Conservation (phyloP, 2,329 filamentous ascomycete species). For the Penicillium sp. region DNA sequence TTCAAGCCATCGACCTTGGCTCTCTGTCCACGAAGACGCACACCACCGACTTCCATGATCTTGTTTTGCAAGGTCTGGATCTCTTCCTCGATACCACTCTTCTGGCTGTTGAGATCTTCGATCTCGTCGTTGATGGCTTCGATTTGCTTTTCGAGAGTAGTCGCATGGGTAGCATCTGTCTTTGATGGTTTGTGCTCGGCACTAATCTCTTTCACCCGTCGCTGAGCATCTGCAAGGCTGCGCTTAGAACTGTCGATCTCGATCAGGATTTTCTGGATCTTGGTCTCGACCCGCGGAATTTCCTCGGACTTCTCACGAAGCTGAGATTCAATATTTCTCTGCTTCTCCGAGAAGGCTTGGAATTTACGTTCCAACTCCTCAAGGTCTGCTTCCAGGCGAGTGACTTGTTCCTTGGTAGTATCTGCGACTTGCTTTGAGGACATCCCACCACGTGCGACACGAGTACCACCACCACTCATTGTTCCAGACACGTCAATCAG, state of each 20-base stretch:
- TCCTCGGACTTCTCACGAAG: slow-evolving; percentile 72
- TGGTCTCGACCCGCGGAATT: slow-evolving; percentile 82
- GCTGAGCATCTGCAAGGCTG: slow-evolving; percentile 80
- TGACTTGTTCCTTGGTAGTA: slow-evolving; percentile 81
- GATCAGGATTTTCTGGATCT: slow-evolving; percentile 84
- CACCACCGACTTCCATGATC: slow-evolving; percentile 97
- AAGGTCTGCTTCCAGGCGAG: slow-evolving; percentile 81
- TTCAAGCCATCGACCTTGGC: slow-evolving; percentile 87
- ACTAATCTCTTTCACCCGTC: slow-evolving; percentile 79
- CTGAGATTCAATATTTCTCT: slow-evolving; percentile 72
- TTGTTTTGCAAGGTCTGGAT: slow-evolving; percentile 92
- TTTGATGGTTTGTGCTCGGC: slow-evolving; percentile 79
- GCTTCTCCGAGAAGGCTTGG: slow-evolving; percentile 78
- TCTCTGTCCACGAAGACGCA: slow-evolving; percentile 85
- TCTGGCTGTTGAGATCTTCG: slow-evolving; percentile 76
- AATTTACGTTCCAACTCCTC: slow-evolving; percentile 82
- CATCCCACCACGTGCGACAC: slow-evolving; percentile 90
- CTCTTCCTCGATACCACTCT: slow-evolving; percentile 85
- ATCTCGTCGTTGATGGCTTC: slow-evolving; percentile 73
- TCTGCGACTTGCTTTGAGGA: slow-evolving; percentile 91
- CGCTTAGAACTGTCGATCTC: slow-evolving; percentile 84
- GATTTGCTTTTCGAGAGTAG: slow-evolving; percentile 74
- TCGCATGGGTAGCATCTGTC: slow-evolving; percentile 72
- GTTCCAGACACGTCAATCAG: slow-evolving; percentile 98
- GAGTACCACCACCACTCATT: slow-evolving; percentile 94